Base-by-base conservation (phyloP, 441 rosid genomes). In the Bruguiera hainesii region DNA sequence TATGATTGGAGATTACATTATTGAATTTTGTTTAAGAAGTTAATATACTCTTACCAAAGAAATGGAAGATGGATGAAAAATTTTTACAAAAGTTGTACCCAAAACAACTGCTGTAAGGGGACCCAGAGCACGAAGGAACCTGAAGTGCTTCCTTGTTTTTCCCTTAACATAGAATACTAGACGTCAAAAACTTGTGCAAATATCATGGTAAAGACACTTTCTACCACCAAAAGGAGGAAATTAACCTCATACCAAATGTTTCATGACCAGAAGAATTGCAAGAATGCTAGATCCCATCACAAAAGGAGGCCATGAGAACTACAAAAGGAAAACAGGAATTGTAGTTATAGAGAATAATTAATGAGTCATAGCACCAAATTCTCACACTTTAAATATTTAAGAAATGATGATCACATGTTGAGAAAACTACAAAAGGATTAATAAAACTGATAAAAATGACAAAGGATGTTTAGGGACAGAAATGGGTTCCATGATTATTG, bases 291-390 rank as follows among this genome's bases (percentile, higher is more conserved):
- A 92, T 79, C 99, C 99, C 98, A 89, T 83, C 71, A 92, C 84
- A 80, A 95, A 95, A 69, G 99, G 99, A 62, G 96, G 97, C 99
- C 99, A 95, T 0, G 85, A 84, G 82, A 95, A 95, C 99, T 92
- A 79, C 94, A 89, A 87, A 85, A 87, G 59, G 73, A 86, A 86
- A 82, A 83, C 37, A 82, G 60, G 67, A 77, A 79, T 85, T 82
- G 84, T 76, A 71, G 83, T 82, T 79, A 82, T 7, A 78, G 70
- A 79, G 75, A 72, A 71, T 74, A 80, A 69, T 51, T 64, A 60
- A 79, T 81, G 81, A 79, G 87, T 64, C 61, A 72, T 59, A 75
- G 63, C 71, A 73, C 51, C 66, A 73, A 60, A 71, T 33, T 62
- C 61, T 16, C 61, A 60, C 21, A 69, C 53, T 58, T 25, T 33